These are phyloP conservation scores for Lachnellula hyalina DNA, from an alignment of 2,329 filamentous ascomycete genomes.

Conservation along the genomic window DNA sequence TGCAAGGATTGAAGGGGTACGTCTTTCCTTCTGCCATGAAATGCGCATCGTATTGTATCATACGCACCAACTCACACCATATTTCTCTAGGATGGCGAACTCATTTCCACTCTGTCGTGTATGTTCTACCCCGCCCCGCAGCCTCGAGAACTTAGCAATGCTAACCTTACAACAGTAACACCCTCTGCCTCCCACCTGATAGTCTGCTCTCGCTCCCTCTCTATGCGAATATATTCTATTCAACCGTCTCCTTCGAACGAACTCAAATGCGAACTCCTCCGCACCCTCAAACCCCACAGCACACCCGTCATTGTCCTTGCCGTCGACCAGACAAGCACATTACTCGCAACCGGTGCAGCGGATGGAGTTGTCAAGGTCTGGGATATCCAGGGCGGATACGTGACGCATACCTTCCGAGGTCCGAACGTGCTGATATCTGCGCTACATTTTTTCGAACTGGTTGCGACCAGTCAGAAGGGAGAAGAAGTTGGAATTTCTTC, in stretches of 20 bases:
- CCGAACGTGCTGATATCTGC: conserved; percentile 90
- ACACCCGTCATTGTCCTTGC: conserved; percentile 85
- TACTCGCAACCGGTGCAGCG: conserved; percentile 87
- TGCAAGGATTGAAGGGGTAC: conserved; percentile 79
- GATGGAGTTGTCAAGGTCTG: conserved; percentile 95
- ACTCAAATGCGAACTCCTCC: conserved; percentile 62
- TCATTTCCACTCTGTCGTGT: conserved; percentile 70
- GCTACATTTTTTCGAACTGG: conserved; percentile 81
- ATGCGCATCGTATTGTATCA: too few species aligned
- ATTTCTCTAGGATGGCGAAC: conserved; percentile 62
- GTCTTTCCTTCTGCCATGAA: conserved; percentile 22
- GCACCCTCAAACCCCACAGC: conserved; percentile 82
- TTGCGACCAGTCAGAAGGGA: conserved; percentile 36
- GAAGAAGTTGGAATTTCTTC: conserved; percentile 32
- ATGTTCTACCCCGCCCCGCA: conserved; percentile 24
- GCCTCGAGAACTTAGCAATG: conserved; percentile 6
- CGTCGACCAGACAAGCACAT: conserved; percentile 79
- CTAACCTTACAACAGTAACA: conserved; percentile 55
- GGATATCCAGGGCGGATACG: conserved; percentile 86
- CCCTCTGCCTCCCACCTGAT: conserved; percentile 84
- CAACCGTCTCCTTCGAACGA: conserved; percentile 50
- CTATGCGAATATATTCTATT: conserved; percentile 86
- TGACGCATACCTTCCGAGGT: conserved; percentile 92
- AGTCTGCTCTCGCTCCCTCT: conserved; percentile 88
- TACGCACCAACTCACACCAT: too few species aligned